phyloP scores from a whole-genome alignment of 768 basidiomycete species.

The Suillus luteus region DNA sequence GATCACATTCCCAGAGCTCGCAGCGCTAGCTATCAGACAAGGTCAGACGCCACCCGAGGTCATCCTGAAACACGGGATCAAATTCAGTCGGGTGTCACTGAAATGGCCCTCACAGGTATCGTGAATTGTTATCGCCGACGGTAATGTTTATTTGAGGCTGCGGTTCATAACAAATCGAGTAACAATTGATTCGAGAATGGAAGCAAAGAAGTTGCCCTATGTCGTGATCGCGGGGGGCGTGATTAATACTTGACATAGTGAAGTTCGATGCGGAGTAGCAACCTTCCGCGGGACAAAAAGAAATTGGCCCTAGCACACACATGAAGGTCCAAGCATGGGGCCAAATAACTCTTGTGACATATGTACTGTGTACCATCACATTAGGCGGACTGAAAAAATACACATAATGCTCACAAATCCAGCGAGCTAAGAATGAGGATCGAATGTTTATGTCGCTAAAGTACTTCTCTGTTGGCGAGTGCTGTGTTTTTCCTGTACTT shows the following conservation, averaged over 20 bases:
- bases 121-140: conserved; percentile 1
- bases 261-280: not conserved
- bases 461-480: not conserved
- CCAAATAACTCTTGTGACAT: not conserved
- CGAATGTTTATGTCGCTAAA: not conserved
- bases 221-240: not conserved
- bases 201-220: not conserved
- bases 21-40: not conserved
- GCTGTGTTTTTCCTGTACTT: not conserved
- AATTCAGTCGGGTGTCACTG: conserved; percentile 2
- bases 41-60: not conserved
- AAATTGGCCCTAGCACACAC: not conserved
- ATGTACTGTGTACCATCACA: not conserved
- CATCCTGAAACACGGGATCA: not conserved
- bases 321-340: not conserved
- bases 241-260: not conserved
- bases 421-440: not conserved
- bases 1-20: conserved; percentile 5
- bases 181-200: not conserved
- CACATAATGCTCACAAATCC: not conserved
- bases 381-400: not conserved
- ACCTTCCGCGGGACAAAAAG: not conserved
- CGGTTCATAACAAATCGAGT: not conserved
- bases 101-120: not conserved
- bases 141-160: not conserved